These are phyloP conservation scores for Orobanche coerulescens DNA, from an alignment of 257 asterid genomes.

Conservation along the genomic window DNA sequence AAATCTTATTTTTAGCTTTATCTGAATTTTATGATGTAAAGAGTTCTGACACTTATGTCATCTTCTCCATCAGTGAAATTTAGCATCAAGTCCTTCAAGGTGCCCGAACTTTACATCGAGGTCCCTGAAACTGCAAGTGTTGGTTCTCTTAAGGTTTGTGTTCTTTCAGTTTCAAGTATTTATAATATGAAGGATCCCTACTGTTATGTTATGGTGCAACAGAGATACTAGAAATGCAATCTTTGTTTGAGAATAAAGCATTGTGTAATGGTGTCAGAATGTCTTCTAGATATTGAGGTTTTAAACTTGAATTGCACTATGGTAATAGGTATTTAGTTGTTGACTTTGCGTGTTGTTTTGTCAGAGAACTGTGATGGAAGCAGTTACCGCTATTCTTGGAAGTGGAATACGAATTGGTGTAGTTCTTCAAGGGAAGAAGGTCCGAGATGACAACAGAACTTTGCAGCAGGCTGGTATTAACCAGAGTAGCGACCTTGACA, in stretches of 20 bases:
- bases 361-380: constrained; percentile 75
- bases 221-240: background rate
- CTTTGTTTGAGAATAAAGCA: background rate
- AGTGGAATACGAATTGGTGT: constrained; percentile 64
- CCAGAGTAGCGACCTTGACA: constrained; percentile 42
- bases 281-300: constrained; percentile 9
- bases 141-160: constrained; percentile 80
- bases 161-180: background rate
- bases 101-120: constrained; percentile 91
- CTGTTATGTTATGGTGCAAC: background rate
- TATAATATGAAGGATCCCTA: background rate
- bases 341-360: constrained; percentile 13
- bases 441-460: constrained; percentile 59
- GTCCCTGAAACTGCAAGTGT: constrained; percentile 88
- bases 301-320: background rate
- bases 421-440: constrained; percentile 67
- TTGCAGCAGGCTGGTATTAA: constrained; percentile 69
- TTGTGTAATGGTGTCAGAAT: background rate
- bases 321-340: background rate
- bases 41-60: constrained; percentile 17
- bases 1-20: constrained; percentile 8
- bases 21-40: background rate
- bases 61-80: constrained; percentile 55
- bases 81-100: constrained; percentile 86
- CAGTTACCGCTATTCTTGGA: constrained; percentile 57